Percentiles rank a stretch among this genome's conserved stretches.
Conservation (phyloP, 2,329 filamentous ascomycete species). For the Penicillium janthinellum region DNA sequence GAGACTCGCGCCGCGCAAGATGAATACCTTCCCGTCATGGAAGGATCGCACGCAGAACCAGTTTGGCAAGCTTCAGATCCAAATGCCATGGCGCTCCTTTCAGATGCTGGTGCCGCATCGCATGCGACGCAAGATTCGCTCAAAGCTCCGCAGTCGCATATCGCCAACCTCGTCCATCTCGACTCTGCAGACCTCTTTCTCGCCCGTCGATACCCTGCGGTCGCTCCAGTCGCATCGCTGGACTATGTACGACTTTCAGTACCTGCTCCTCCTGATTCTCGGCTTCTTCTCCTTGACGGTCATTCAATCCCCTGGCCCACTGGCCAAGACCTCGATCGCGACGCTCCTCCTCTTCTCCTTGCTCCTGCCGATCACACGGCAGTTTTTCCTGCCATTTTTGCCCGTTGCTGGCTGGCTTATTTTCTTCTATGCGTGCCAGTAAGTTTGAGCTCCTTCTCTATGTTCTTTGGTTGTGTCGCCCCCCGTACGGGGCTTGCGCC, state of each 20-base stretch:
- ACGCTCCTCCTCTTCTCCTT: constrained; percentile 69
- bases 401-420: constrained; percentile 84
- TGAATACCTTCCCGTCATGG: constrained; percentile 48
- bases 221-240: constrained; percentile 76
- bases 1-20: constrained; percentile 31
- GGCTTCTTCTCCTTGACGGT: constrained; percentile 82
- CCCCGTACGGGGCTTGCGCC: background rate
- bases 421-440: constrained; percentile 93
- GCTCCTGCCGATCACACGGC: constrained; percentile 79
- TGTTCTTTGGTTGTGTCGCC: background rate
- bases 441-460: constrained; percentile 48
- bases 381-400: constrained; percentile 87
- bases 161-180: constrained; percentile 73
- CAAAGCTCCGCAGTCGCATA: constrained; percentile 66
- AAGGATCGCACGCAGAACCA: constrained; percentile 50
- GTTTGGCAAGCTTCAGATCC: constrained; percentile 49
- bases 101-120: constrained; percentile 61
- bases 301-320: constrained; percentile 74
- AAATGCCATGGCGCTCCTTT: constrained; percentile 53
- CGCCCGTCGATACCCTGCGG: constrained; percentile 73
- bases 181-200: constrained; percentile 78
- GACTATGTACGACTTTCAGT: constrained; percentile 82
- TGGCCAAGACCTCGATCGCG: constrained; percentile 74
- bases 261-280: constrained; percentile 71
- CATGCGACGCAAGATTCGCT: constrained; percentile 67